These are phyloP conservation scores for Groenewaldozyma salmanticensis DNA, from an alignment of 805 yeast genomes.

Conservation along the genomic window DNA sequence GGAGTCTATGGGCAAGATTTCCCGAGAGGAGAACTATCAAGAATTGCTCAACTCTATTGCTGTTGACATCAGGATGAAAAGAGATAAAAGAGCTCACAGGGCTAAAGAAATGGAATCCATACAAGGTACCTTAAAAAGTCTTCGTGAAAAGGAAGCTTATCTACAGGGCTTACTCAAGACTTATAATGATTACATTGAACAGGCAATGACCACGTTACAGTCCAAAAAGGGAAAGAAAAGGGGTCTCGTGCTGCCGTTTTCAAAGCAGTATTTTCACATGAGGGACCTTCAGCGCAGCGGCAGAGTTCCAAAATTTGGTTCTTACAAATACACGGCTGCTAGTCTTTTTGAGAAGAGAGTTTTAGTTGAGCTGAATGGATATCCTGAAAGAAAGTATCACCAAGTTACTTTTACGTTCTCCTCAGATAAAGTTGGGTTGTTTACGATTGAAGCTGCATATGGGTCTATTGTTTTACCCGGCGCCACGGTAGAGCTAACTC, in stretches of 20 bases:
- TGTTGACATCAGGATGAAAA: conserved; percentile 55
- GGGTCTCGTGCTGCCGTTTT: conserved; percentile 38
- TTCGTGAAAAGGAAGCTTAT: conserved; percentile 38
- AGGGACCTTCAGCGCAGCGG: conserved; percentile 59
- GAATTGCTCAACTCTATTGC: conserved; percentile 76
- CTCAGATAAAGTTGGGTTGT: conserved; percentile 63
- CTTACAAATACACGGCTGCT: conserved; percentile 66
- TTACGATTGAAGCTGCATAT: conserved; percentile 64
- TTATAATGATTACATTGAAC: conserved; percentile 40
- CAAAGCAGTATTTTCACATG: conserved; percentile 68
- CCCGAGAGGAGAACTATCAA: conserved; percentile 67
- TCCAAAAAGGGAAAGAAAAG: conserved; percentile 26
- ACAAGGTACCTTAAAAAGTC: conserved; percentile 33
- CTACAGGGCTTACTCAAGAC: conserved; percentile 33
- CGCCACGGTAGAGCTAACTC: conserved; percentile 41
- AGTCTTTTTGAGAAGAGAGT: conserved; percentile 67
- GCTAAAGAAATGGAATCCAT: conserved; percentile 38
- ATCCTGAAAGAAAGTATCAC: conserved; percentile 39
- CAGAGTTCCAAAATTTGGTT: conserved; percentile 63
- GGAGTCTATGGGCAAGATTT: conserved; percentile 55
- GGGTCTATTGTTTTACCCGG: conserved; percentile 52
- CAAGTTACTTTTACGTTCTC: conserved; percentile 67
- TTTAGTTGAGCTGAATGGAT: conserved; percentile 49
- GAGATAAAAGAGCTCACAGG: conserved; percentile 40
- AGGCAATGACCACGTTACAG: conserved; percentile 42